Base-by-base conservation (phyloP, 306 rosid species). In the Quercus ilex region DNA sequence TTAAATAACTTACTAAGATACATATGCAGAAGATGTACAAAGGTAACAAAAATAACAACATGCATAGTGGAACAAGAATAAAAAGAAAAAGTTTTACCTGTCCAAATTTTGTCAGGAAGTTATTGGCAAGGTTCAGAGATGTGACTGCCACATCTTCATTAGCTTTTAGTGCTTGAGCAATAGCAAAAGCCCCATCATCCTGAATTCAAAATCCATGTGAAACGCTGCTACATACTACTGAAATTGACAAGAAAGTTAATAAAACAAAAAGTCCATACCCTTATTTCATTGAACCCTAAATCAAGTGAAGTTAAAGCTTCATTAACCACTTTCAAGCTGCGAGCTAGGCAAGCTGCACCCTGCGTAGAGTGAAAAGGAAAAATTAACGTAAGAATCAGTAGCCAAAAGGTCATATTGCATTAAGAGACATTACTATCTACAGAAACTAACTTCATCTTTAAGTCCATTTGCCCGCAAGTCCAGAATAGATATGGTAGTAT, bases 161-260 rank as follows among this genome's bases (percentile, higher is more conserved):
- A 46, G 99, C 86, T 86, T 95, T 95, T 21, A 92, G 95, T 60
- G 99, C 99, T 88, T 95, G 99, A 76, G 99, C 96, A 86, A 95
- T 95, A 43, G 99, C 98, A 53, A 95, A 95, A 59, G 98, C 99
- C 17, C 98, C 99, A 41, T 93, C 97, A 85, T 95, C 99, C 99
- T 95, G 88, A 41, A 83, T 58, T 79, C 64, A 77, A 69, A 75
- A 84, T 65, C 64, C 62, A 52, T 56, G 72, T 76, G 46, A 70
- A 23, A 64, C 6, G 71, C 69, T 33, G 69, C 83, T 59, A 78
- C 52, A 71, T 57, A 76, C 58, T 64, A 74, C 74, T 43, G 65
- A 60, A 19, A 17, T 28, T 20, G 52, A 78, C 75, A 65, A 14
- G 35, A 74, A 6, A 31, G 1, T 62, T 51, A 73, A 68, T 30